Evolutionary conservation across 768 basidiomycete genomes (phyloP).

Genomic region (Mycena latifolia): DNA sequence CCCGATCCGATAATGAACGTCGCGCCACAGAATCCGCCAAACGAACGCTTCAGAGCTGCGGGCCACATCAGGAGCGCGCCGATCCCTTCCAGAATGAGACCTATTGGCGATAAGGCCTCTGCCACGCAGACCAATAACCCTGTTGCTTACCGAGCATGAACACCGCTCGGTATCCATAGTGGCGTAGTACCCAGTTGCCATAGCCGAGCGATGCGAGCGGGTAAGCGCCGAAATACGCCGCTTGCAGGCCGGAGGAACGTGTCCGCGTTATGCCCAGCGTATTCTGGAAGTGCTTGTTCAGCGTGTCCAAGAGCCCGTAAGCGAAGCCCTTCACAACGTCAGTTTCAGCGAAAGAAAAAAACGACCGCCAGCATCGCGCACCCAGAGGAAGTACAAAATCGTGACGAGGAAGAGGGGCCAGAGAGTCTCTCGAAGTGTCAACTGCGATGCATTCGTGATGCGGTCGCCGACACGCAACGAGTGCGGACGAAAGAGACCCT

Average conservation of each 20-base stretch:
- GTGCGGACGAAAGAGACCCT: conserved; percentile 34
- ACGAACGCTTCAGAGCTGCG: conserved; percentile 47
- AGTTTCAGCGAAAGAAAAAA: not conserved
- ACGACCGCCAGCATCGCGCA: conserved; percentile 13
- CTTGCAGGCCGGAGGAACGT: conserved; percentile 50
- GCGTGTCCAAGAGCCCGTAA: conserved; percentile 48
- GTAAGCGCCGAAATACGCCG: conserved; percentile 51
- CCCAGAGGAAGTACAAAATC: conserved; percentile 52
- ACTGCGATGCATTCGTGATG: conserved; percentile 46
- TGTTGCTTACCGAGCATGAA: conserved; percentile 45
- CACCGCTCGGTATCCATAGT: conserved; percentile 48
- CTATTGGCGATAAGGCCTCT: not conserved
- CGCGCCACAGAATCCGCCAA: conserved; percentile 51
- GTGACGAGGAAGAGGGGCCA: conserved; percentile 51
- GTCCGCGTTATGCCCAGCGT: conserved; percentile 49
- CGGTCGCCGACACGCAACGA: conserved; percentile 48
- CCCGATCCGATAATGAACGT: conserved; percentile 52
- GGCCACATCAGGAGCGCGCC: conserved; percentile 53
- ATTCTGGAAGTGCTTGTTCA: conserved; percentile 51
- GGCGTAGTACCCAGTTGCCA: conserved; percentile 48
- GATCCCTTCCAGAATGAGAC: conserved; percentile 46
- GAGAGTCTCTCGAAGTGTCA: conserved; percentile 47
- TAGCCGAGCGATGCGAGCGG: conserved; percentile 50
- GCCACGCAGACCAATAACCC: too few relatives aligned
- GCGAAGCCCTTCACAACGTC: conserved; percentile 44